Conservation (phyloP, 2,329 filamentous ascomycete species). For the Bipolaris zeicola region DNA sequence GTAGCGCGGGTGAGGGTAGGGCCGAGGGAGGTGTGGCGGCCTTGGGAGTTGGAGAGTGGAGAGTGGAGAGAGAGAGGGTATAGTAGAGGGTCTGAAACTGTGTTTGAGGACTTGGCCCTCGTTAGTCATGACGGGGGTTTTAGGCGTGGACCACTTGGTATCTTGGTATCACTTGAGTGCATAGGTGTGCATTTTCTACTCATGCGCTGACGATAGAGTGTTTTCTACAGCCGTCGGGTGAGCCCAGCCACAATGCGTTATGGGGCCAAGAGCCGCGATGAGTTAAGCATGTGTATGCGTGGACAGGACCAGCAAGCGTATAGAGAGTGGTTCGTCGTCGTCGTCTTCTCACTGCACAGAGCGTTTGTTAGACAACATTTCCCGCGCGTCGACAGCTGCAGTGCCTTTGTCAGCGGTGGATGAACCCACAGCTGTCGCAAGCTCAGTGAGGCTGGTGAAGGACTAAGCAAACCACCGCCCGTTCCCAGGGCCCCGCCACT, state of each 20-base stretch:
- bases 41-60: no score
- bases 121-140: background rate
- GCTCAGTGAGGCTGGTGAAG: constrained; percentile 31
- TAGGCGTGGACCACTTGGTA: background rate
- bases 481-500: constrained; percentile 14
- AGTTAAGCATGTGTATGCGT: background rate
- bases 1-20: background rate
- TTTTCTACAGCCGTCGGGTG: no score
- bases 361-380: no score
- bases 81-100: background rate
- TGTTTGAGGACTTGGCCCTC: background rate
- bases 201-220: no score
- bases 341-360: background rate
- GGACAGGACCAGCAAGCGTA: constrained; percentile 1
- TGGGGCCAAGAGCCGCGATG: background rate
- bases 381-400: no score
- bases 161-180: background rate
- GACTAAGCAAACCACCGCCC: constrained; percentile 5
- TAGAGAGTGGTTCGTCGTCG: background rate
- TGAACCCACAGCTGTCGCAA: constrained; percentile 16
- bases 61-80: background rate
- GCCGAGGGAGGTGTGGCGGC: background rate
- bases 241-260: no score
- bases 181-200: no score
- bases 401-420: constrained; percentile 14